These are phyloP conservation scores for Chrysochromulina tobinii DNA, from an alignment of 78 protist species.

Conservation along the genomic window DNA sequence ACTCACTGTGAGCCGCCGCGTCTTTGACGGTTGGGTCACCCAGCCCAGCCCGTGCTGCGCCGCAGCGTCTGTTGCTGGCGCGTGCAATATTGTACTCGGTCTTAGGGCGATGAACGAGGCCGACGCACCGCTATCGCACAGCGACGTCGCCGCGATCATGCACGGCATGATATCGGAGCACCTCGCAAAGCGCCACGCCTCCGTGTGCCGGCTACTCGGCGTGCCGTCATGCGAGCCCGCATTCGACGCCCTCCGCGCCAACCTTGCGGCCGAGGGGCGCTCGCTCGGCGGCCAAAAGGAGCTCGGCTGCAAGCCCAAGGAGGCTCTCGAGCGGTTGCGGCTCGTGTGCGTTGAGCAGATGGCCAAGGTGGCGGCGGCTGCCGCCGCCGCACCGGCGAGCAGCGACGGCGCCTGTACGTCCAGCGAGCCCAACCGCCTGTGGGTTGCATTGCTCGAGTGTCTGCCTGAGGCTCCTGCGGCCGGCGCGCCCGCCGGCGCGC, in stretches of 20 bases:
- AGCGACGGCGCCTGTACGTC: too few relatives aligned
- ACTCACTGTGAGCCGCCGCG: not conserved
- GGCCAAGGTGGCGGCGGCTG: too few relatives aligned
- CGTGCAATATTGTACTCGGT: not conserved
- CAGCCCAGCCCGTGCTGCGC: constrained; percentile 35
- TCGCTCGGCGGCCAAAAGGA: not conserved
- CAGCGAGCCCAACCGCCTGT: not conserved
- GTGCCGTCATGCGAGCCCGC: not conserved
- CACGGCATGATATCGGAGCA: not conserved
- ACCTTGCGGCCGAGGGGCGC: not conserved
- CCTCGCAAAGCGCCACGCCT: not conserved
- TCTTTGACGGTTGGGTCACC: constrained; percentile 2
- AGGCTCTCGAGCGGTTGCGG: not conserved
- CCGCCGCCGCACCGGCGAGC: too few relatives aligned
- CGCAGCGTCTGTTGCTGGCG: constrained; percentile 22
- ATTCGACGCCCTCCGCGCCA: not conserved
- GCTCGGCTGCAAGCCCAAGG: not conserved
- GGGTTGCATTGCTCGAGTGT: not conserved
- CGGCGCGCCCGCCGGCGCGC: not conserved
- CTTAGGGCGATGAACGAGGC: not conserved
- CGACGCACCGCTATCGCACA: too few relatives aligned
- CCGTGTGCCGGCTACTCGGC: not conserved
- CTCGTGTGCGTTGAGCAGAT: not conserved
- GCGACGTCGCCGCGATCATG: not conserved
- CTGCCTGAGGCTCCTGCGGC: too few relatives aligned